phyloP scores from a whole-genome alignment of 2,329 filamentous ascomycete genomes.

The Pyricularia sp. region DNA sequence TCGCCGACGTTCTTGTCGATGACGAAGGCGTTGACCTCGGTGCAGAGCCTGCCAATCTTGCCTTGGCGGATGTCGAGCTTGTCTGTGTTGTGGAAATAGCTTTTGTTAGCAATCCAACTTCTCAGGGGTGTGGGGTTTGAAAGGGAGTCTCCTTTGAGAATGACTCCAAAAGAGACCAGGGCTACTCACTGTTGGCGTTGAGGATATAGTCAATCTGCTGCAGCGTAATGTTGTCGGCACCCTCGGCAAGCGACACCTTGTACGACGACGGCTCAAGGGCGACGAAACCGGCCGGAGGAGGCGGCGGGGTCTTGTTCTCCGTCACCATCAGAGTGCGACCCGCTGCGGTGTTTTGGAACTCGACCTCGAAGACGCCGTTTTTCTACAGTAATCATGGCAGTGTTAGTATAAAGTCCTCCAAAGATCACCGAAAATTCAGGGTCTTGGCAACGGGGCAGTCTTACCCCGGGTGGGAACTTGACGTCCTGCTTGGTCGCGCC shows the following conservation, averaged over 20 bases:
- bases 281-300: slow-evolving; percentile 24
- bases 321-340: slow-evolving; percentile 25
- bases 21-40: slow-evolving; percentile 24
- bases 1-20: slow-evolving; percentile 23
- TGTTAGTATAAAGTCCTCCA: background rate
- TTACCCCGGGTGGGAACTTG: slow-evolving; percentile 22
- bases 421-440: no score
- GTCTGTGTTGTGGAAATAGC: slow-evolving; percentile 11
- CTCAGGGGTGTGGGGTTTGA: background rate
- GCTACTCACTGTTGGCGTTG: slow-evolving; percentile 22
- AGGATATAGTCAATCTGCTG: slow-evolving; percentile 30
- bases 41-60: slow-evolving; percentile 24
- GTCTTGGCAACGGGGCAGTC: background rate
- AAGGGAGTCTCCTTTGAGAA: background rate
- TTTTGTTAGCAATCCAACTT: background rate
- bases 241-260: slow-evolving; percentile 22
- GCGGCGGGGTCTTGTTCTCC: slow-evolving; percentile 23
- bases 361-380: slow-evolving; percentile 27
- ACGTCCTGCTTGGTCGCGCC: slow-evolving; percentile 23
- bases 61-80: slow-evolving; percentile 25
- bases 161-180: background rate
- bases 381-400: background rate
- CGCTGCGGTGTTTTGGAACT: slow-evolving; percentile 26
- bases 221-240: slow-evolving; percentile 21
- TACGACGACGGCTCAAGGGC: slow-evolving; percentile 27